A percentile compares a stretch with the other conserved stretches of the same genome.
phyloP scores from a whole-genome alignment of 176 grass and related monocot genomes.

The Juncus effusus region DNA sequence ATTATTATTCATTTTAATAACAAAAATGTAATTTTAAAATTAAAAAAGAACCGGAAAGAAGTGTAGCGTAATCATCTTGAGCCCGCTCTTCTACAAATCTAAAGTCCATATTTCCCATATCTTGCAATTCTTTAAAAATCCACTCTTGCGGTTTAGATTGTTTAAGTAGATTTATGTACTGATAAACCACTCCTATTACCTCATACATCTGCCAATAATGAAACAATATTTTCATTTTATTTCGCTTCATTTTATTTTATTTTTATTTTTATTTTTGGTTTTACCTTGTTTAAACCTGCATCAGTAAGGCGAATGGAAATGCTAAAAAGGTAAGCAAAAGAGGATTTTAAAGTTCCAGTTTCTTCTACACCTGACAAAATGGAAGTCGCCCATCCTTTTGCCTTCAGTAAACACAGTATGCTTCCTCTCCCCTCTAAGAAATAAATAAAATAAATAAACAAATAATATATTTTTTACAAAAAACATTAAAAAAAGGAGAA shows the following conservation, averaged over 20 bases:
- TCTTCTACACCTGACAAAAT: constrained; percentile 69
- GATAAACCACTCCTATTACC: constrained; percentile 69
- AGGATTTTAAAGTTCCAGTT: constrained; percentile 61
- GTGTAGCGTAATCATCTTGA: constrained; percentile 84
- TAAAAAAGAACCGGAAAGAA: constrained; percentile 67
- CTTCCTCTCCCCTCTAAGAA: constrained; percentile 93
- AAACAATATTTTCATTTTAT: constrained; percentile 6
- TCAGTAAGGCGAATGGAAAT: constrained; percentile 75
- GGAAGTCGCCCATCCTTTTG: constrained; percentile 79
- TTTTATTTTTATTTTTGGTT: too few relatives aligned
- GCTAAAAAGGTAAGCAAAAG: constrained; percentile 81
- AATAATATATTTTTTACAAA: too few relatives aligned
- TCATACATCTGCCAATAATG: constrained; percentile 48
- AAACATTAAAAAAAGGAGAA: too few relatives aligned
- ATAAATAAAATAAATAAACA: too few relatives aligned
- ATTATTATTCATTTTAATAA: too few relatives aligned
- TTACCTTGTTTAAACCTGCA: constrained; percentile 88
- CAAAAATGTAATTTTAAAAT: too few relatives aligned
- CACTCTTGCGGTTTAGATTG: constrained; percentile 85
- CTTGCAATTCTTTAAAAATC: constrained; percentile 98
- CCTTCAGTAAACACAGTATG: constrained; percentile 85
- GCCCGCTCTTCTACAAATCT: constrained; percentile 95
- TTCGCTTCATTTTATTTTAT: neutral
- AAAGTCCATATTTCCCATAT: constrained; percentile 87
- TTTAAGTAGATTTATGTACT: constrained; percentile 75